Conservation (phyloP, 2,329 filamentous ascomycete species). For the Salinomyces thailandicus region DNA sequence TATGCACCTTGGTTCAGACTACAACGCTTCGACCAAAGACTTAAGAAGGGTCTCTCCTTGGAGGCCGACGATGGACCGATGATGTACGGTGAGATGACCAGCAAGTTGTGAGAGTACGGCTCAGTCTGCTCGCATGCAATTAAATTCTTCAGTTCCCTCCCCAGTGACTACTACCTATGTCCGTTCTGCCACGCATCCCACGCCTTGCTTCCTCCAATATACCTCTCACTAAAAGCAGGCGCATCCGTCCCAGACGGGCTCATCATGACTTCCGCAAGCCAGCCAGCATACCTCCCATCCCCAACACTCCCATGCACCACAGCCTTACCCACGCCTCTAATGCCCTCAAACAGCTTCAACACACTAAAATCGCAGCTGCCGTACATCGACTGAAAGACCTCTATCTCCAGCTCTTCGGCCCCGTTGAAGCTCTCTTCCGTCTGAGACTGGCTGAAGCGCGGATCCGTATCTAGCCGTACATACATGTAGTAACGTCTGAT, state of each 20-base stretch:
- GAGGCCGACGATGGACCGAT: too few relatives aligned
- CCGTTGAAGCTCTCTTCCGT: constrained; percentile 36
- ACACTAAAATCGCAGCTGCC: constrained; percentile 33
- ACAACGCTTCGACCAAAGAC: too few relatives aligned
- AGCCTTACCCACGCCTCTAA: constrained; percentile 36
- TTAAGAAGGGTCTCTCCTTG: too few relatives aligned
- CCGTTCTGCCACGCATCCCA: constrained; percentile 14
- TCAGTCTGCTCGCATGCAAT: too few relatives aligned
- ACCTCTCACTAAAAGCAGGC: constrained; percentile 13
- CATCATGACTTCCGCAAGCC: constrained; percentile 39
- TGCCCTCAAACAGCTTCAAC: constrained; percentile 35
- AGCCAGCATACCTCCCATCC: constrained; percentile 30
- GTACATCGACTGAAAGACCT: constrained; percentile 39
- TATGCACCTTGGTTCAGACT: too few relatives aligned
- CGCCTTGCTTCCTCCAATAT: constrained; percentile 10
- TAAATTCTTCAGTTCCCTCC: neutral
- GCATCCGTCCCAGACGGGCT: constrained; percentile 21
- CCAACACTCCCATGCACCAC: constrained; percentile 35
- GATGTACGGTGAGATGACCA: too few relatives aligned
- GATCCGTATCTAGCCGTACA: constrained; percentile 41
- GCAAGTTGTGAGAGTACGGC: too few relatives aligned
- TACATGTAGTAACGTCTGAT: constrained; percentile 37
- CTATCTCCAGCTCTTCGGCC: constrained; percentile 38
- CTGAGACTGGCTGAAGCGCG: constrained; percentile 32
- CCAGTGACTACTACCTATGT: neutral